These are phyloP conservation scores for Claviceps sp. DNA, from an alignment of 2,329 filamentous ascomycete genomes.

Conservation along the genomic window DNA sequence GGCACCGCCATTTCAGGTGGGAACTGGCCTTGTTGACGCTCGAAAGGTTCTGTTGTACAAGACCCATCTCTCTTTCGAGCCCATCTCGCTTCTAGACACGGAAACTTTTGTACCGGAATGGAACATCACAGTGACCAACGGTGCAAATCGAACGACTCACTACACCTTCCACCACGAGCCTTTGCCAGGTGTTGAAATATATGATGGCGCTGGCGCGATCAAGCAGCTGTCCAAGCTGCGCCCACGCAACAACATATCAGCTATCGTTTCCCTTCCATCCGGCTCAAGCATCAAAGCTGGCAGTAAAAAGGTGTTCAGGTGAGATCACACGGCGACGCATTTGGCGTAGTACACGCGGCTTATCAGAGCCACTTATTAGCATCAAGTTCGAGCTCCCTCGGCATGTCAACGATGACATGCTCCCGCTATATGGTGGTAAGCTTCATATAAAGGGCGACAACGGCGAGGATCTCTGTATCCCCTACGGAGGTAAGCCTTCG, in stretches of 20 bases:
- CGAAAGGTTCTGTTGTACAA: conserved; percentile 26
- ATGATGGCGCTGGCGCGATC: conserved; percentile 17
- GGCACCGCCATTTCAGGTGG: conserved; percentile 26
- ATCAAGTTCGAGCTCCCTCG: conserved; percentile 17
- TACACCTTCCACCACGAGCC: conserved; percentile 29
- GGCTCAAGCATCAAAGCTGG: conserved; percentile 16
- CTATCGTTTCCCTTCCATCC: conserved; percentile 17
- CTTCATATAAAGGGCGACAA: conserved; percentile 26
- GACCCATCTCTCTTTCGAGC: conserved; percentile 23
- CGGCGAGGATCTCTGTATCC: conserved; percentile 26
- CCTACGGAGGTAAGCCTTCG: conserved; percentile 22
- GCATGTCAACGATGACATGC: conserved; percentile 16
- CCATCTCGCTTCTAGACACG: conserved; percentile 36
- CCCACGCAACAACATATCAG: conserved; percentile 15
- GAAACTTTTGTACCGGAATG: conserved; percentile 24
- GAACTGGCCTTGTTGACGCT: conserved; percentile 33
- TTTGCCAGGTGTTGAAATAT: conserved; percentile 24
- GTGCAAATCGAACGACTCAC: conserved; percentile 21
- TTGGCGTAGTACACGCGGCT: background rate
- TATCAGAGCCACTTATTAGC: conserved; percentile 10
- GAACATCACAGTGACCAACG: conserved; percentile 29
- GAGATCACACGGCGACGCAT: background rate
- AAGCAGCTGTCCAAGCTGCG: conserved; percentile 14
- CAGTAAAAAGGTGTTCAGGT: conserved; percentile 16
- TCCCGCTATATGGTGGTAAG: conserved; percentile 32